A percentile compares a stretch with the other conserved stretches of the same genome.
These are phyloP conservation scores for Eimeria brunetti DNA, from an alignment of 169 alveolate species.

Conservation along the genomic window DNA sequence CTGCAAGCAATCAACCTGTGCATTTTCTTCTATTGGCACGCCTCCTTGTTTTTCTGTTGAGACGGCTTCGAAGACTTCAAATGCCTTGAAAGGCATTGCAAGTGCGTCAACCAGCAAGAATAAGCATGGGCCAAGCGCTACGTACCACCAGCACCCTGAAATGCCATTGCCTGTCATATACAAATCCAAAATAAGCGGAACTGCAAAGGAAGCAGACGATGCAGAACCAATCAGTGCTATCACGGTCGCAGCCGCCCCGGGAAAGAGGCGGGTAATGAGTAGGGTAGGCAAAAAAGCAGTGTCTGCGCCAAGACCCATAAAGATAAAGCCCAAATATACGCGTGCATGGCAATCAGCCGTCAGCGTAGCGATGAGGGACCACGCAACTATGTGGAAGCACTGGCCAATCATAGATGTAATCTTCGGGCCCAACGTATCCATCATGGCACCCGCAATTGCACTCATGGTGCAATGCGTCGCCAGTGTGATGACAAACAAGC, in stretches of 20 bases:
- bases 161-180: slow-evolving; percentile 7
- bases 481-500: slow-evolving; percentile 81
- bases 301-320: slow-evolving; percentile 80
- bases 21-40: background rate
- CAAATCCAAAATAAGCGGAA: slow-evolving; percentile 65
- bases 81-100: slow-evolving; percentile 37
- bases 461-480: slow-evolving; percentile 84
- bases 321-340: slow-evolving; percentile 37
- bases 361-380: slow-evolving; percentile 77
- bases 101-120: slow-evolving; percentile 25
- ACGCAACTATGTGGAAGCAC: slow-evolving; percentile 80
- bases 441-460: slow-evolving; percentile 84
- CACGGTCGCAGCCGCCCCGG: slow-evolving; percentile 67
- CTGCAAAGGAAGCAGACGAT: slow-evolving; percentile 78
- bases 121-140: slow-evolving; percentile 53
- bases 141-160: slow-evolving; percentile 60
- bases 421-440: slow-evolving; percentile 84
- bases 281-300: slow-evolving; percentile 75
- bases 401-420: slow-evolving; percentile 84
- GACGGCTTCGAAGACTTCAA: slow-evolving; percentile 20
- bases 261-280: slow-evolving; percentile 66
- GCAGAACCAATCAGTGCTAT: slow-evolving; percentile 79
- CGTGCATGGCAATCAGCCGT: slow-evolving; percentile 1
- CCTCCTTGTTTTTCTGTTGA: background rate
- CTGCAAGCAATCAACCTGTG: background rate